Percentiles rank a stretch among this genome's conserved stretches.
Evolutionary conservation across 352 stramenopile species (phyloP).

Genomic region (Pythium phragmitis): DNA sequence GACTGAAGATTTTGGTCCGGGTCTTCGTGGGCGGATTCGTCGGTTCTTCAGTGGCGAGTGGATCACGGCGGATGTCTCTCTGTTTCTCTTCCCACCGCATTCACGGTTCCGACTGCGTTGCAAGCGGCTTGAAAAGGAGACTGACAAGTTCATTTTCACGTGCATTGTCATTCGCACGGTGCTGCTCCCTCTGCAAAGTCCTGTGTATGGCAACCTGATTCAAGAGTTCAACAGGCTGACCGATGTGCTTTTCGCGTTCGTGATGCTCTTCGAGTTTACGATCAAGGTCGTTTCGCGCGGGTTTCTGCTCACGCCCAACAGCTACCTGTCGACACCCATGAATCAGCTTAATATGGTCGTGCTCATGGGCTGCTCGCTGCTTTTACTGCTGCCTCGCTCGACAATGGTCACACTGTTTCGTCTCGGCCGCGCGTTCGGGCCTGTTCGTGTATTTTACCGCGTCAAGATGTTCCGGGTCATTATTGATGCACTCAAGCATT

Average conservation of each 20-base stretch:
- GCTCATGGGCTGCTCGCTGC: slow-evolving; percentile 67
- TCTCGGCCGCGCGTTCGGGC: slow-evolving; percentile 73
- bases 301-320: slow-evolving; percentile 75
- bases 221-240: slow-evolving; percentile 79
- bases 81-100: slow-evolving; percentile 76
- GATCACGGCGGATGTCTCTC: slow-evolving; percentile 74
- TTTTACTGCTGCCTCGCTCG: slow-evolving; percentile 73
- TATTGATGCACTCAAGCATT: slow-evolving; percentile 75
- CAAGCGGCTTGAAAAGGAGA: slow-evolving; percentile 74
- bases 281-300: slow-evolving; percentile 82
- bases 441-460: slow-evolving; percentile 83
- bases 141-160: slow-evolving; percentile 82
- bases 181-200: slow-evolving; percentile 72
- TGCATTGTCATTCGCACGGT: slow-evolving; percentile 78
- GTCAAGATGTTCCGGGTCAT: slow-evolving; percentile 87
- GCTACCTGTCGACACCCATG: slow-evolving; percentile 79
- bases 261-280: slow-evolving; percentile 81
- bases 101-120: slow-evolving; percentile 68
- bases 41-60: slow-evolving; percentile 67
- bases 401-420: slow-evolving; percentile 75
- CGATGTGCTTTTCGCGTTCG: slow-evolving; percentile 65
- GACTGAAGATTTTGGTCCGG: slow-evolving; percentile 20
- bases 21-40: slow-evolving; percentile 31
- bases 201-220: slow-evolving; percentile 73
- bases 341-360: slow-evolving; percentile 88